Percentiles rank a stretch among this genome's conserved stretches.
Conservation (phyloP, 805 yeast genomes). For the Suhomyces canberraensis region DNA sequence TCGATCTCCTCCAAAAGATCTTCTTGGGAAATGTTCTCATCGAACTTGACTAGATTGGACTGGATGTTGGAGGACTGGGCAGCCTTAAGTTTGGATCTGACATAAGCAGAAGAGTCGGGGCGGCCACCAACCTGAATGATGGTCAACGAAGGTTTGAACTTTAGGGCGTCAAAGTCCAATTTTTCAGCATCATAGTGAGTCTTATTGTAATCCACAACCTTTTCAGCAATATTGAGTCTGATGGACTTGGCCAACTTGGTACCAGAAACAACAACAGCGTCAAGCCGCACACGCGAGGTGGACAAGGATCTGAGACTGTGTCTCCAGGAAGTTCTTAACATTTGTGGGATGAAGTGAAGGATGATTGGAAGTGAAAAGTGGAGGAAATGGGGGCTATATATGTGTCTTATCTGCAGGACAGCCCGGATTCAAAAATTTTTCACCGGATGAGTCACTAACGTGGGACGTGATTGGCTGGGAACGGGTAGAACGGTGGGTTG, state of each 20-base stretch:
- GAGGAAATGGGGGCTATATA: neutral
- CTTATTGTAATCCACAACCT: conserved; percentile 36
- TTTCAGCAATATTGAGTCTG: conserved; percentile 36
- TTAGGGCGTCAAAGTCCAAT: conserved; percentile 27
- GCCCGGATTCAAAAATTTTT: conserved; percentile 1
- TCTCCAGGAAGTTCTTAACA: no score
- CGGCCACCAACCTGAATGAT: conserved; percentile 89
- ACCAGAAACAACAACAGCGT: conserved; percentile 41
- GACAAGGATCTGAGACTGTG: conserved; percentile 7
- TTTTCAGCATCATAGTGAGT: conserved; percentile 20
- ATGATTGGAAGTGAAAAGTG: neutral
- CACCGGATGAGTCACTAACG: conserved; percentile 5
- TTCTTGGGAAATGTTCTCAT: conserved; percentile 58
- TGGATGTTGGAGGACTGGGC: conserved; percentile 78
- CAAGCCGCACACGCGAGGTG: conserved; percentile 10
- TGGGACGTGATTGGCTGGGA: conserved; percentile 2
- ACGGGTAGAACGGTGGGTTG: no score
- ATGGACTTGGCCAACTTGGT: conserved; percentile 39
- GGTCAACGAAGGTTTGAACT: conserved; percentile 70
- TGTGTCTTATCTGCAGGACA: conserved; percentile 1
- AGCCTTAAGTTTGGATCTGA: conserved; percentile 86
- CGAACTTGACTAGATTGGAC: conserved; percentile 63
- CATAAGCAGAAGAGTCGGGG: conserved; percentile 90
- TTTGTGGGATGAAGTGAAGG: neutral
- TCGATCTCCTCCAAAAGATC: conserved; percentile 59